Conservation (phyloP, 192 early-diverging fungal genomes). For the Martensiomyces pterosporus region DNA sequence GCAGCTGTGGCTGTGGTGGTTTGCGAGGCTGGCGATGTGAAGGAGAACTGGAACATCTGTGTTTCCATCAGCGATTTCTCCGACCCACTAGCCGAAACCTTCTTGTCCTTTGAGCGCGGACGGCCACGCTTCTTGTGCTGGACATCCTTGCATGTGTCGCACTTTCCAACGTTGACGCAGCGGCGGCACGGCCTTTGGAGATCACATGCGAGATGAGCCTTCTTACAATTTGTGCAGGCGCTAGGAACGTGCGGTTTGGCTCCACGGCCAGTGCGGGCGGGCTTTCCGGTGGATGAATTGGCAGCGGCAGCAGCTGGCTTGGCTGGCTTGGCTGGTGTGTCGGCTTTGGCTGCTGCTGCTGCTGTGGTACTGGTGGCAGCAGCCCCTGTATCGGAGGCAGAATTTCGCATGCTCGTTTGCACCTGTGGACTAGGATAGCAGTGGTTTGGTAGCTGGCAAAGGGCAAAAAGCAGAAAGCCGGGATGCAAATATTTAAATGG, state of each 20-base stretch:
- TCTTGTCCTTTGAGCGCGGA: slow-evolving; percentile 68
- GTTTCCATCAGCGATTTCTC: slow-evolving; percentile 34
- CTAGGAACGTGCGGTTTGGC: slow-evolving; percentile 76
- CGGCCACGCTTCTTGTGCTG: slow-evolving; percentile 86
- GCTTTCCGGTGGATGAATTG: too few relatives aligned
- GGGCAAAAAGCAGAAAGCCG: too few relatives aligned
- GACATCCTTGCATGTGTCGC: slow-evolving; percentile 80
- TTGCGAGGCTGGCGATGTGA: slow-evolving; percentile 7
- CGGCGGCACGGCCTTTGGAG: slow-evolving; percentile 79
- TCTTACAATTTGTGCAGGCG: slow-evolving; percentile 87
- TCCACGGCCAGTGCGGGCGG: slow-evolving; percentile 19
- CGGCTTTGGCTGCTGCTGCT: too few relatives aligned
- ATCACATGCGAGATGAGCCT: slow-evolving; percentile 85
- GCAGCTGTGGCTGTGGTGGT: slow-evolving; percentile 2
- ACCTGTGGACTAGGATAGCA: too few relatives aligned
- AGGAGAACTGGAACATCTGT: slow-evolving; percentile 49
- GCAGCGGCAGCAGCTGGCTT: background rate
- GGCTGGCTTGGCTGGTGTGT: background rate
- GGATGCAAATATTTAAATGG: too few relatives aligned
- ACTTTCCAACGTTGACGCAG: slow-evolving; percentile 67
- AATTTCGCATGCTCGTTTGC: too few relatives aligned
- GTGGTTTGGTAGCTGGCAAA: too few relatives aligned
- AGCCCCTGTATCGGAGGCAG: background rate
- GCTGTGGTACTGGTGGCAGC: too few relatives aligned
- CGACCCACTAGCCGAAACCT: slow-evolving; percentile 1